These are phyloP conservation scores for Blastocladiella emersonii DNA, from an alignment of 371 early-diverging fungal genomes.

Conservation along the genomic window DNA sequence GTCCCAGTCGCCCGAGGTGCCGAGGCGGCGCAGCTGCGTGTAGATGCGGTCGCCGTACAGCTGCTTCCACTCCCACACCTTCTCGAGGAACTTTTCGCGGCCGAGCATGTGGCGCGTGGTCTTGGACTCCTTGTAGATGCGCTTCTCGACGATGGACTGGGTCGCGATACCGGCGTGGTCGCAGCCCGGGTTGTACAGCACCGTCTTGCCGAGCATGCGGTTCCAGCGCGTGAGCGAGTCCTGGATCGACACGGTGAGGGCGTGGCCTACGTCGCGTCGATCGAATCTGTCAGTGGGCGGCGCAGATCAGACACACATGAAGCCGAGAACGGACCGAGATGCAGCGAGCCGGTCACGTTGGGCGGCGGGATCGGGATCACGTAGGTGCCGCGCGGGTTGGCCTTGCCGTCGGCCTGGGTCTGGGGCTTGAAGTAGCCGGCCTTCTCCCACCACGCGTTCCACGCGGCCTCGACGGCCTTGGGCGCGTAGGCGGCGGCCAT, in stretches of 20 bases:
- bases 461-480: conserved; percentile 82
- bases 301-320: background rate
- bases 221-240: conserved; percentile 96
- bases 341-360: conserved; percentile 97
- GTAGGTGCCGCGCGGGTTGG: conserved; percentile 67
- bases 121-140: conserved; percentile 64
- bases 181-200: conserved; percentile 93
- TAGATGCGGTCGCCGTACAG: conserved; percentile 75
- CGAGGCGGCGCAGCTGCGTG: conserved; percentile 85
- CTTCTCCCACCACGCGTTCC: conserved; percentile 91
- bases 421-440: conserved; percentile 84
- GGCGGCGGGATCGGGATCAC: conserved; percentile 97
- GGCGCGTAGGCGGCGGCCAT: conserved; percentile 86
- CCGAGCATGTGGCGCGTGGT: conserved; percentile 88
- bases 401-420: conserved; percentile 40
- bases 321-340: conserved; percentile 19
- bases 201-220: conserved; percentile 93
- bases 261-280: conserved; percentile 90
- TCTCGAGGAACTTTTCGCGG: conserved; percentile 77
- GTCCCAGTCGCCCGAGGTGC: conserved; percentile 90
- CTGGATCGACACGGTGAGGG: conserved; percentile 92
- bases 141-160: conserved; percentile 97
- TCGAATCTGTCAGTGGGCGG: background rate
- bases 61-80: conserved; percentile 97
- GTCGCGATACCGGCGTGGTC: conserved; percentile 99